Base-by-base conservation (phyloP, 208 protist species). In the Leishmania amazonensis region DNA sequence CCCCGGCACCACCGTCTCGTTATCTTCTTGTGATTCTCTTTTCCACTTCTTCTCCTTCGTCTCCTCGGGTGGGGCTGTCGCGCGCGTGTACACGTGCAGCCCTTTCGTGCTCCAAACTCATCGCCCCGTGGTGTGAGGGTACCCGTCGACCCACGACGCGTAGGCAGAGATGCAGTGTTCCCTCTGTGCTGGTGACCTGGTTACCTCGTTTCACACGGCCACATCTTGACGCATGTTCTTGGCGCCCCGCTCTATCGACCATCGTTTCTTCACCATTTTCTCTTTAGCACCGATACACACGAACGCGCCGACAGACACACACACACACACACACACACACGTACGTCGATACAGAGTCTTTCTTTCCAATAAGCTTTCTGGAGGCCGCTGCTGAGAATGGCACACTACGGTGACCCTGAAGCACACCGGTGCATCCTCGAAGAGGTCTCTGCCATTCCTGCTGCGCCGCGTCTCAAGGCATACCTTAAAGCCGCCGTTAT, bases 381-480 rank as follows among this genome's bases (percentile, higher is more conserved):
- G 62, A 42, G 31, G 15, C 15, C 40, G n/a, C n/a, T 2, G 11
- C 9, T 9, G 31, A 57, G 1, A 45, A 91, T 91, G 88, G 53
- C 84, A 5, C 57, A 83, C 51, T 91, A 86, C 65, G 87, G 87
- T 57, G 87, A 90, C 71, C 64, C 81, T 3, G 87, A 86, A n/a
- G 84, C 84, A n/a, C 87, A 90, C 57, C 81, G 77, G 28, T 65
- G 76, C 60, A 75, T 90, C 15, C 78, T 90, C 19, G 71, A 82
- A 42, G 87, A 90, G 64, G 35, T 89, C 15, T 57, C 45, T 35
- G 80, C 78, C n/a, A 67, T 58, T 13, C 70, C 81, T 8, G 28
- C 13, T 28, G 79, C 75, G n/a, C 54, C 54, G 49, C 65, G 64
- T 15, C 78, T 91, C 35, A 85, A 81, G 42, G 62, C 71, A 13